Percentiles rank a stretch among this genome's conserved stretches.
Conservation (phyloP, 2,329 filamentous ascomycete genomes). For the Cladophialophora bantiana region DNA sequence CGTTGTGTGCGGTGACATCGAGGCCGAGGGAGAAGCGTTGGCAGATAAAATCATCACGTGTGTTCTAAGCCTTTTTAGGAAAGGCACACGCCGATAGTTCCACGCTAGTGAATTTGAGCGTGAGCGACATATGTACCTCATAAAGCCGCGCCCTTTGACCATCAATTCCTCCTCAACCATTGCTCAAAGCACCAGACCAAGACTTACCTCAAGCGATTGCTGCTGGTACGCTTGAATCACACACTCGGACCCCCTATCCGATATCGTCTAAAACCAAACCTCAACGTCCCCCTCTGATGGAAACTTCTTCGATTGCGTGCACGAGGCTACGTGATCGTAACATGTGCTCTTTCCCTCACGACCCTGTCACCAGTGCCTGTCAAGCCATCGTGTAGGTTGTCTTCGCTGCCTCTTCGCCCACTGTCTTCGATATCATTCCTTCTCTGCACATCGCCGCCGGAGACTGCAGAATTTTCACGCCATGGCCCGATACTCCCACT, state of each 20-base stretch:
- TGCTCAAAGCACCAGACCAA: background rate
- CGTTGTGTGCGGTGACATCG: constrained; percentile 1
- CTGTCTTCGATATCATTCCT: constrained; percentile 20
- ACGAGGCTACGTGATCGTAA: background rate
- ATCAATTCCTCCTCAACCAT: background rate
- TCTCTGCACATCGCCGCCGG: background rate
- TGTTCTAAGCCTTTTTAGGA: background rate
- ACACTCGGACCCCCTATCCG: background rate
- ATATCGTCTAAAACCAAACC: background rate
- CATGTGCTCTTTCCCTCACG: constrained; percentile 2
- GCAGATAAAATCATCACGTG: background rate
- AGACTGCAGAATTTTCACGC: background rate
- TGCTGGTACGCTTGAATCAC: background rate
- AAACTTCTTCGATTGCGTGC: background rate
- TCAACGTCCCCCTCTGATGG: background rate
- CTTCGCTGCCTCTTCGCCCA: constrained; percentile 4
- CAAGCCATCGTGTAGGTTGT: constrained; percentile 14
- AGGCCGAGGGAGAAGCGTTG: background rate
- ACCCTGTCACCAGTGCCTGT: constrained; percentile 16
- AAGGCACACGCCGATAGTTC: background rate
- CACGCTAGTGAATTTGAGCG: no score
- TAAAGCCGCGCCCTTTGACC: background rate
- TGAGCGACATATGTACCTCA: no score
- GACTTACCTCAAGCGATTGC: background rate
- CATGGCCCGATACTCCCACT: background rate